phyloP scores from a whole-genome alignment of 805 yeast species.

The Yarrowia osloensis region DNA sequence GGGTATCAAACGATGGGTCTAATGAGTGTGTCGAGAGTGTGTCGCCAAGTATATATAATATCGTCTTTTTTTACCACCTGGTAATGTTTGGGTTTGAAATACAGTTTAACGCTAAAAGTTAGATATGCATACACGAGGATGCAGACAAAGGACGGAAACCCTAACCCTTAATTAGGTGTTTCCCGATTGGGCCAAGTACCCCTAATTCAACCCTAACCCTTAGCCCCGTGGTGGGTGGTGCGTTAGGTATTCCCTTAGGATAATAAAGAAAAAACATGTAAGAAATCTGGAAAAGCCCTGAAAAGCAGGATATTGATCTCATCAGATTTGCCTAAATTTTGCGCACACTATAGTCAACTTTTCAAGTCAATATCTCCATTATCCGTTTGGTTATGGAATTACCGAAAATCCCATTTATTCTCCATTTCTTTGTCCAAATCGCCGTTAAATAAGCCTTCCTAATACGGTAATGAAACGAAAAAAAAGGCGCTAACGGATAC shows the following conservation, averaged over 20 bases:
- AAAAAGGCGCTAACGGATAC: neutral
- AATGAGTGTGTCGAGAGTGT: neutral
- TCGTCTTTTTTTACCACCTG: neutral
- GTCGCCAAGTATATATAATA: neutral
- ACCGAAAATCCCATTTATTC: neutral
- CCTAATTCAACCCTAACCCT: neutral
- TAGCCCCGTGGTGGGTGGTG: too few species aligned
- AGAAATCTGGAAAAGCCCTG: too few species aligned
- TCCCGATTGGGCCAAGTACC: neutral
- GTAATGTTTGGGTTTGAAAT: neutral
- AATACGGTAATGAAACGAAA: slow-evolving; percentile 6
- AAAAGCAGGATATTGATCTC: too few species aligned
- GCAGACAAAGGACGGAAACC: neutral
- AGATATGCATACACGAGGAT: slow-evolving; percentile 1
- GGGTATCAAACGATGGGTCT: neutral
- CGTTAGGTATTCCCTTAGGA: too few species aligned
- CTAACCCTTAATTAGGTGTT: neutral
- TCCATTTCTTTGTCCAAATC: neutral
- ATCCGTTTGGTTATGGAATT: too few species aligned
- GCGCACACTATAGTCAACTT: too few species aligned
- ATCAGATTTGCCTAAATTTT: too few species aligned
- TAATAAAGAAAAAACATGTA: too few species aligned
- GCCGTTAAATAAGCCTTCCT: slow-evolving; percentile 12
- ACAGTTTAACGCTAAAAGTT: neutral
- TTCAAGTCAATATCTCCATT: too few species aligned